Evolutionary conservation across 129 eudicot genomes (phyloP).

Genomic region (Saposhnikovia divaricata): DNA sequence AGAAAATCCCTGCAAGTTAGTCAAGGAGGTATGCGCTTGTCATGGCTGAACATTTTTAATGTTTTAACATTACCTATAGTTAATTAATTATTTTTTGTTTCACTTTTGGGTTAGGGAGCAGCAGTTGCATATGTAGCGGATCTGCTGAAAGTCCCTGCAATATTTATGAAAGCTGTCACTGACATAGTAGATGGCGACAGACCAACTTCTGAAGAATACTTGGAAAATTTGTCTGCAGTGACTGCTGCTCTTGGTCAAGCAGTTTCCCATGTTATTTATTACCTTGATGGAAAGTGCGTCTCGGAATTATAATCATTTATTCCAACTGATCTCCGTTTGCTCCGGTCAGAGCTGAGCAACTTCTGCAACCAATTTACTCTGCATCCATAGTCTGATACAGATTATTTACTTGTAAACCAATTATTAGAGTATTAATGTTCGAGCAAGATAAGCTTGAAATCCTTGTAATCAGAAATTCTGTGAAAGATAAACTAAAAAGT

Average conservation of each 20-base stretch:
- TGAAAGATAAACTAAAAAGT: conserved; percentile 12
- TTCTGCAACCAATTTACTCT: neutral
- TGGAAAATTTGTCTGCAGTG: conserved; percentile 56
- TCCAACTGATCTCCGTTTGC: neutral
- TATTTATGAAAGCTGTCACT: conserved; percentile 78
- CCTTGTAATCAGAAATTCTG: neutral
- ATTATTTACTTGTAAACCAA: neutral
- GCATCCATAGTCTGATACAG: neutral
- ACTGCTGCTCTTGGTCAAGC: conserved; percentile 51
- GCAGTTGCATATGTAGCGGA: conserved; percentile 83
- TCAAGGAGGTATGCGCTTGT: neutral
- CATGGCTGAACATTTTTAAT: neutral
- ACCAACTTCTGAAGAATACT: conserved; percentile 73
- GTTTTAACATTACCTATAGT: neutral
- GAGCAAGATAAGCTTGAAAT: neutral
- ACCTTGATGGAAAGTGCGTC: conserved; percentile 59
- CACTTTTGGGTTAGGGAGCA: conserved; percentile 55
- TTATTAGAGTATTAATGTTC: neutral
- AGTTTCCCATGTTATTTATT: conserved; percentile 55
- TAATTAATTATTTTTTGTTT: too few species aligned
- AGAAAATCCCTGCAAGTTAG: neutral
- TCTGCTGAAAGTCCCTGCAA: conserved; percentile 61
- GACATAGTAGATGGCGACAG: conserved; percentile 91
- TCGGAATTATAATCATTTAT: conserved; percentile 39
- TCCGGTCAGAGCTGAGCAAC: neutral